Base-by-base conservation (phyloP, 768 basidiomycete species). In the Psilocybe azurescens region DNA sequence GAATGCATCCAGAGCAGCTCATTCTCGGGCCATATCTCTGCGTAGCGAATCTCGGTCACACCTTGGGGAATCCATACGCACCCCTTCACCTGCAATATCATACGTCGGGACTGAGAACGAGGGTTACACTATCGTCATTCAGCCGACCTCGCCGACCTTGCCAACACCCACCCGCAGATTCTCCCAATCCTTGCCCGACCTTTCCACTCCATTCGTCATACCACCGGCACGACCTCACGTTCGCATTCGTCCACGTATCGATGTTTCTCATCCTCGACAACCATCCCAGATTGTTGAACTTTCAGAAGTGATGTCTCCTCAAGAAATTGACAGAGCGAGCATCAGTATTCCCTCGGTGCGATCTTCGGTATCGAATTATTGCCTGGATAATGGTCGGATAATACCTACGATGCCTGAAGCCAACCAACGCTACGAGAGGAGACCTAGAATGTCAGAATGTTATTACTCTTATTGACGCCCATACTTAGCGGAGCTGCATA, bases 381-480 rank as follows among this genome's bases (percentile, higher is more conserved):
- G 41, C 41, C 39, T 63, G n/a, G 54, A 59, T 13, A 55, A 56
- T 20, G 0, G 9, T 32, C 58, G 48, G 3, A 59, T 63, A n/a
- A 36, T 38, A 28, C 68, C 73, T 32, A 46, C 70, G 3, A 60
- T 67, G 41, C 73, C 73, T 0, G 70, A 72, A 44, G 56, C 47
- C 1, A 64, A 59, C 28, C 30, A 52, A 14, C 60, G 73, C 10
- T 74, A 72, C 30, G 56, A 63, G 6, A 66, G 64, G 36, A 61
- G 67, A 41, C 60, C 69, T 14, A 66, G 64, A 30, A 66, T 72
- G 73, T 72, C 29, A 67, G 69, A 16, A 7, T 10, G 9, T 33
- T 4, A 33, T 33, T 33, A 33, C 33, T 33, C 33, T 9, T 33
- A 4, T 33, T 9, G 9, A 33, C 4, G 5, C 33, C 4, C 33